Evolutionary conservation across 1,139 yeast species (phyloP), one percentile per base, ranked within the genome.

Genomic region (Meyerozyma athensensis): DNA sequence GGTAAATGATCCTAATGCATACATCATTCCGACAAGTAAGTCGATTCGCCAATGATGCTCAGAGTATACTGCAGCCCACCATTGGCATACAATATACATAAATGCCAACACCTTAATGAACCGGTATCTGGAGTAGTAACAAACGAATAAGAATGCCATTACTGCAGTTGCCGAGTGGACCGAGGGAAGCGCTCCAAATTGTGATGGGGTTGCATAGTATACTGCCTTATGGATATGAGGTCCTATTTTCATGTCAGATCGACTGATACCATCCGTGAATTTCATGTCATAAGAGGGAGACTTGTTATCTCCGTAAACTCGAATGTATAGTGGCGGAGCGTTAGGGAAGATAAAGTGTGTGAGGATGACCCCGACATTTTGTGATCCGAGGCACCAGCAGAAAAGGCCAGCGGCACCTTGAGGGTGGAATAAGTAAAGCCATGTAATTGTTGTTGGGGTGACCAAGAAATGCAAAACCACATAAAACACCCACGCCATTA

Each of bases 31-130:
- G 16, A 46, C 36, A 7, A 50, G 39, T 16, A 50, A 38, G 28
- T 50, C 54, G 12, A 48, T 26, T 14, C 53, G 39, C 50, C 52
- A 50, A 36, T 49, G 51, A 24, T 48, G 50, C 12, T 46, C 50
- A 30, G 48, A 43, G 30, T 48, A 50, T 12, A 48, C 34, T 4
- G 49, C 44, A 3, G 53, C 37, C 54, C 52, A 49, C 52, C 53
- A 50, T 34, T 49, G 52, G n/a, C 43, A 43, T 7, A 42, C 30
- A 4, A 47, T 37, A 30, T 45, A 43, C 14, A 36, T 30, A 13
- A 47, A 30, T 3, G 47, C 38, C 14, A 40, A 14, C 4, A 46
- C 8, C 34, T 47, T 48, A 35, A 45, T 19, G 7, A 36, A 16
- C 5, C 24, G 34, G 41, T 42, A 44, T 10, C 43, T 31, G 10